Evolutionary conservation across 75 land plant genomes (phyloP).

Genomic region (Larix kaempferi): DNA sequence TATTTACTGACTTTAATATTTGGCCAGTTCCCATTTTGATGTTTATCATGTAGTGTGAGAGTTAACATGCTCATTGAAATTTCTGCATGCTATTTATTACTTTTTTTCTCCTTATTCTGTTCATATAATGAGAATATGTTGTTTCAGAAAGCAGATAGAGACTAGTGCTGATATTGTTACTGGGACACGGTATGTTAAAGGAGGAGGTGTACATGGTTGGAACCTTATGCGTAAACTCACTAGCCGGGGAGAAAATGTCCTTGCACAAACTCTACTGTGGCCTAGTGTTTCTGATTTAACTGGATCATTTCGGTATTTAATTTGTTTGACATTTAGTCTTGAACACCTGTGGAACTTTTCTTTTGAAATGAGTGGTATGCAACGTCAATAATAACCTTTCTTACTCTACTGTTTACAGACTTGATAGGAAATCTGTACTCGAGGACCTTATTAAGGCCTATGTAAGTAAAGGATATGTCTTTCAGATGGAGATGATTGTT

Average conservation of each 20-base stretch:
- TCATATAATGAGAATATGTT: background rate
- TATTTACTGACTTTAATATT: background rate
- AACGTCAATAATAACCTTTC: no score
- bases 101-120: background rate
- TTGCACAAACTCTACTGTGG: conserved; percentile 95
- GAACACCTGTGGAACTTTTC: background rate
- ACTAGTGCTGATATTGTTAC: conserved; percentile 91
- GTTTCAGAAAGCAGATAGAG: conserved; percentile 74
- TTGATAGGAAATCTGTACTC: conserved; percentile 70
- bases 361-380: background rate
- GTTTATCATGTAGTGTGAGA: no score
- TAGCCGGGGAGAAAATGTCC: conserved; percentile 94
- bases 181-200: conserved; percentile 83
- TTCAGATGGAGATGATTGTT: no score
- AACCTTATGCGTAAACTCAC: conserved; percentile 92
- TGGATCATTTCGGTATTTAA: conserved; percentile 86
- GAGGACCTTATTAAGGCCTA: no score
- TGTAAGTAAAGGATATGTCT: no score
- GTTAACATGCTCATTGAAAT: no score
- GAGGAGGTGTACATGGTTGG: conserved; percentile 97
- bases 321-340: background rate
- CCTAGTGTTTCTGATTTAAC: conserved; percentile 94
- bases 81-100: background rate
- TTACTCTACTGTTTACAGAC: conserved; percentile 41
- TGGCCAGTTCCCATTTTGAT: background rate